Percentiles rank a stretch among this genome's conserved stretches.
These are phyloP conservation scores for Solanum hybrid DNA, from an alignment of 305 asterid species.

Conservation along the genomic window DNA sequence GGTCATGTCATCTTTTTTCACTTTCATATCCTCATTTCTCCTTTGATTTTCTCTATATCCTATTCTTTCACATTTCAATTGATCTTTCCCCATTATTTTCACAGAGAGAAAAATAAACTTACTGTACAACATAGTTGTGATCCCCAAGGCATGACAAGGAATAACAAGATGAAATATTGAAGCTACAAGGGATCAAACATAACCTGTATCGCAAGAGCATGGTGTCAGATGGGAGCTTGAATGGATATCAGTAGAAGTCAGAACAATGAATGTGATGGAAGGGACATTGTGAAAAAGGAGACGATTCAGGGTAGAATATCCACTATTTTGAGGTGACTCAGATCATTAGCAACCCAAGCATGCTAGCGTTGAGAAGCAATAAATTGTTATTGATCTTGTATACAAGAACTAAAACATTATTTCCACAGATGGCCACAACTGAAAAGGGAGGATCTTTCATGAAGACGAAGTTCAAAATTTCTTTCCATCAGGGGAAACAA, in stretches of 20 bases:
- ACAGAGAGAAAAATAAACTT: background rate
- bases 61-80: background rate
- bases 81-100: background rate
- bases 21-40: background rate
- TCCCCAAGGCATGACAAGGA: background rate
- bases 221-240: background rate
- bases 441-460: background rate
- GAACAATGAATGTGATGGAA: background rate
- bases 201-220: background rate
- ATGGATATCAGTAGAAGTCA: background rate
- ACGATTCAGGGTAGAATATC: background rate
- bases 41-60: background rate
- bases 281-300: background rate
- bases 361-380: background rate
- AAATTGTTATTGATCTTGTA: background rate
- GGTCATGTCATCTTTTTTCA: background rate
- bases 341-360: background rate
- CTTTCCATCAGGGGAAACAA: background rate
- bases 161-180: background rate
- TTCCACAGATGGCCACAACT: background rate
- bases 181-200: background rate
- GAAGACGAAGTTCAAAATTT: background rate
- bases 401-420: background rate
- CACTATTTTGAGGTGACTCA: background rate
- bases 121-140: background rate